phyloP scores from a whole-genome alignment of 352 stramenopile genomes.

The Thalassiosira hispida region DNA sequence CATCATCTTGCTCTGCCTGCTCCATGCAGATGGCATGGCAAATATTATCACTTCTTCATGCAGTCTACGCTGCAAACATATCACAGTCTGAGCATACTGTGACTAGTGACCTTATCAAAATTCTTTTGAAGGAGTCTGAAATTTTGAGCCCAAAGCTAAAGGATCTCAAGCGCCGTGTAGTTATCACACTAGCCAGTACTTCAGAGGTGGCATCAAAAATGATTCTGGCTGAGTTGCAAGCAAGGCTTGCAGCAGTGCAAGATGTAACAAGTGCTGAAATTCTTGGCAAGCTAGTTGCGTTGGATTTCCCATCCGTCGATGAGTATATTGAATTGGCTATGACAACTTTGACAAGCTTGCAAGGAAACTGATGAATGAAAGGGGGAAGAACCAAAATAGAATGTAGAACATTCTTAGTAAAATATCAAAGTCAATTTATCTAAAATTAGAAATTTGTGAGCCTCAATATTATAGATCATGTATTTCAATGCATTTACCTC shows the following conservation, averaged over 20 bases:
- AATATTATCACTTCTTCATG: conserved; percentile 66
- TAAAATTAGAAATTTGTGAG: no score
- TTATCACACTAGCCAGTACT: conserved; percentile 71
- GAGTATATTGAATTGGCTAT: conserved; percentile 65
- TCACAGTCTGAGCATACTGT: conserved; percentile 61
- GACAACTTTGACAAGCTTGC: conserved; percentile 24
- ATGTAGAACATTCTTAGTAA: no score
- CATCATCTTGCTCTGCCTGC: conserved; percentile 77
- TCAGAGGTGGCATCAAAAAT: conserved; percentile 67
- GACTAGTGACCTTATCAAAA: conserved; percentile 49
- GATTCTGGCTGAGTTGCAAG: conserved; percentile 69
- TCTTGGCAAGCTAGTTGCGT: conserved; percentile 59
- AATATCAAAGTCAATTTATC: no score
- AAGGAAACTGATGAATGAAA: no score
- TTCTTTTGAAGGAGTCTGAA: conserved; percentile 54
- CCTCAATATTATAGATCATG: no score
- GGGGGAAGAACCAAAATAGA: no score
- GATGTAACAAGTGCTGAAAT: conserved; percentile 78
- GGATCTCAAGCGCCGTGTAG: conserved; percentile 61
- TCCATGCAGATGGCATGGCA: conserved; percentile 51
- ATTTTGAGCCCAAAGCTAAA: conserved; percentile 51
- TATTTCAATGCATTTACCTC: no score
- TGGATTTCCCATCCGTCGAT: conserved; percentile 59
- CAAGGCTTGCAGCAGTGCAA: conserved; percentile 58
- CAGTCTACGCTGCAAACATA: conserved; percentile 56